Percentiles rank a stretch among this genome's conserved stretches.
Conservation (phyloP, 1,284 basidiomycete genomes). For the Grifola frondosa region DNA sequence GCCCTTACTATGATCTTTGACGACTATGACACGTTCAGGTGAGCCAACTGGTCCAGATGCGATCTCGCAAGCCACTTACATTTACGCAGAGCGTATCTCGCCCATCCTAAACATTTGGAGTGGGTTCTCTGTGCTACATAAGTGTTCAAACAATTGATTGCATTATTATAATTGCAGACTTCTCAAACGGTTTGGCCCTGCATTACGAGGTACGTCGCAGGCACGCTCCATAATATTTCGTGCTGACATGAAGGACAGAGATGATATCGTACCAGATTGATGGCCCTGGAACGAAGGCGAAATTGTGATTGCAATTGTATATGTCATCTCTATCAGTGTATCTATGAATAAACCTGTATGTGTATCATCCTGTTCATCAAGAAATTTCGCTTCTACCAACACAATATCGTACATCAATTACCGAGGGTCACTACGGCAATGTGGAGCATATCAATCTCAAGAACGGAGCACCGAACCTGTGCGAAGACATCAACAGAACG, state of each 20-base stretch:
- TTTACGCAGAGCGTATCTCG: constrained; percentile 8
- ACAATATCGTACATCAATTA: too few species aligned
- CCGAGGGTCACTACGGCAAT: too few species aligned
- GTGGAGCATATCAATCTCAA: too few species aligned
- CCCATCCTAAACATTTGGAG: constrained; percentile 14
- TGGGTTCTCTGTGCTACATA: not conserved
- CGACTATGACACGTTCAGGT: constrained; percentile 11
- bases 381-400: too few species aligned
- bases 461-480: too few species aligned
- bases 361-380: too few species aligned
- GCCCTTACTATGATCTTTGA: constrained; percentile 14
- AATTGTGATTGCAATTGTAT: too few species aligned
- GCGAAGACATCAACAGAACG: too few species aligned
- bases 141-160: not conserved
- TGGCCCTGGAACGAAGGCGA: constrained; percentile 7
- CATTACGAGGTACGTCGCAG: constrained; percentile 7
- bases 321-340: too few species aligned
- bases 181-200: constrained; percentile 7
- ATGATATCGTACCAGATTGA: constrained; percentile 17
- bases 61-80: not conserved
- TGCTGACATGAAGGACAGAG: not conserved
- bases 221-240: too few species aligned
- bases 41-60: not conserved
- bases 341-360: too few species aligned
- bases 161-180: not conserved